These are phyloP conservation scores for Heterobasidion occidentale DNA, from an alignment of 1,284 basidiomycete genomes.

Conservation along the genomic window DNA sequence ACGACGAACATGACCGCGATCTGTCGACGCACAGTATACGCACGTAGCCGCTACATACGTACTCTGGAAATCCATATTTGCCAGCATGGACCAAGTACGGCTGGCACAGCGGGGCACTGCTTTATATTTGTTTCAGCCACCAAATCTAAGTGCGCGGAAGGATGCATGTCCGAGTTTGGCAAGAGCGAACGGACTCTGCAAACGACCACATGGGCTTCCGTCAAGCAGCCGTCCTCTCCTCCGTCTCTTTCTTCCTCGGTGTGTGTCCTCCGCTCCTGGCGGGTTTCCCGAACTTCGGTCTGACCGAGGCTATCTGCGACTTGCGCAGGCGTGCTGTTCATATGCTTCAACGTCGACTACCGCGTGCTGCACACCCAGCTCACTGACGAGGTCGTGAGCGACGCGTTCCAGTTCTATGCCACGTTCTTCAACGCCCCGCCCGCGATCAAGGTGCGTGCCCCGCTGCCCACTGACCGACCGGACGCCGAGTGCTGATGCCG, in stretches of 20 bases:
- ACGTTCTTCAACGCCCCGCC: slow-evolving; percentile 87
- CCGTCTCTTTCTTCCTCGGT: slow-evolving; percentile 77
- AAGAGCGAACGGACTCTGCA: not conserved
- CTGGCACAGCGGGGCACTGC: too few species aligned
- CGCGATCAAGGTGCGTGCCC: slow-evolving; percentile 69
- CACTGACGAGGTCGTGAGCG: slow-evolving; percentile 55
- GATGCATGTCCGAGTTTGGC: not conserved
- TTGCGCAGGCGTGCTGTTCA: slow-evolving; percentile 71
- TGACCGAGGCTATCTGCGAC: slow-evolving; percentile 3
- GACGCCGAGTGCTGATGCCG: not conserved
- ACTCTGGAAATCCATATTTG: too few species aligned
- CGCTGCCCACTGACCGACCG: not conserved
- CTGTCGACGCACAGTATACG: not conserved
- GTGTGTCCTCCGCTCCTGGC: slow-evolving; percentile 4
- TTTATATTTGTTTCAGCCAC: too few species aligned
- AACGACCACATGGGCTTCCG: slow-evolving; percentile 65
- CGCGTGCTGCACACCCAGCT: slow-evolving; percentile 64
- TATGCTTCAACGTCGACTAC: slow-evolving; percentile 84
- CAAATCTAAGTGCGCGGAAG: too few species aligned
- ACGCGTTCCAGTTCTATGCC: slow-evolving; percentile 81
- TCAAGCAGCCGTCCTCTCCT: slow-evolving; percentile 75
- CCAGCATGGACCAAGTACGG: too few species aligned
- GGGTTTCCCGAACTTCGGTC: slow-evolving; percentile 3
- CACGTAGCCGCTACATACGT: not conserved
- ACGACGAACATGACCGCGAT: too few species aligned